Evolutionary conservation across 345 rosid genomes (phyloP).

Genomic region (Gossypium arboreum): DNA sequence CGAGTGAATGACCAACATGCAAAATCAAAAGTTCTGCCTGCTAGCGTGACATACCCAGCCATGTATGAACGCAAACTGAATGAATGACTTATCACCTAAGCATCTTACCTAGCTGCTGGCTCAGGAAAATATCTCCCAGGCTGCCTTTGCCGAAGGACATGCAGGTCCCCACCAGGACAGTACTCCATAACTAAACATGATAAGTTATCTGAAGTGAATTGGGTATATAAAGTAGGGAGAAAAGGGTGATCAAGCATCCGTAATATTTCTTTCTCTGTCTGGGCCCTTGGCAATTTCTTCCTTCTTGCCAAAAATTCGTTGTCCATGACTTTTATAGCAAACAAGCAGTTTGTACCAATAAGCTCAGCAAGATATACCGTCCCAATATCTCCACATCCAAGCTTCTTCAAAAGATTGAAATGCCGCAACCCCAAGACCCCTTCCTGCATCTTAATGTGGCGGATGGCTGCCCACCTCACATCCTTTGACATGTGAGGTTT

Average conservation of each 20-base stretch:
- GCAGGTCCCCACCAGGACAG: slow-evolving; percentile 97
- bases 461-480: slow-evolving; percentile 81
- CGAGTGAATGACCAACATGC: neutral
- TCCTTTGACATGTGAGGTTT: slow-evolving; percentile 97
- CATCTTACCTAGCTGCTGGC: slow-evolving; percentile 75
- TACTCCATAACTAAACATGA: slow-evolving; percentile 95
- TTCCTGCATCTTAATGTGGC: slow-evolving; percentile 46
- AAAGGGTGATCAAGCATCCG: slow-evolving; percentile 91
- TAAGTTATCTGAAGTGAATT: slow-evolving; percentile 75
- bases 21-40: neutral
- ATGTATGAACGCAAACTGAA: neutral
- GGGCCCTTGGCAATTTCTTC: slow-evolving; percentile 90
- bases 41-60: neutral
- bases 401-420: slow-evolving; percentile 83
- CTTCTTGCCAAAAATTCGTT: slow-evolving; percentile 78
- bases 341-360: slow-evolving; percentile 58
- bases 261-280: slow-evolving; percentile 77
- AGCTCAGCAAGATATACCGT: slow-evolving; percentile 92
- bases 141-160: slow-evolving; percentile 90
- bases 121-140: slow-evolving; percentile 69
- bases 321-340: slow-evolving; percentile 97
- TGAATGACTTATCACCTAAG: neutral
- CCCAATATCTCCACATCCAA: slow-evolving; percentile 96
- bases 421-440: slow-evolving; percentile 63
- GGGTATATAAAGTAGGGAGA: slow-evolving; percentile 83